phyloP scores from a whole-genome alignment of 129 eudicot species.

The Flaveria bidentis region DNA sequence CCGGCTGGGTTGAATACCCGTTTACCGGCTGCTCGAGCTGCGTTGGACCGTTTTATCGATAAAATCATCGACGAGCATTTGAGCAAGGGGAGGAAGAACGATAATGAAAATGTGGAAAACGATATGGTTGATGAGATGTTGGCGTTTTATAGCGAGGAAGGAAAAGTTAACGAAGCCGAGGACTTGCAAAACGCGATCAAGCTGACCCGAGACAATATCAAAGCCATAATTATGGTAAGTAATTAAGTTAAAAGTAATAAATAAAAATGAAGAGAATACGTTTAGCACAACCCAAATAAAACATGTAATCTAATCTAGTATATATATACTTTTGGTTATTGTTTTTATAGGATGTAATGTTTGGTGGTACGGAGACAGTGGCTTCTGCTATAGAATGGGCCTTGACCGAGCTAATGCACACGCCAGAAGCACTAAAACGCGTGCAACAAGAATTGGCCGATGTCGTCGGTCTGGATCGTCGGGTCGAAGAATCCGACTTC shows the following conservation, averaged over 20 bases:
- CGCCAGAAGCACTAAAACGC: conserved; percentile 27
- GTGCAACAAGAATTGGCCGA: conserved; percentile 36
- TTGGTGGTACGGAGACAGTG: conserved; percentile 44
- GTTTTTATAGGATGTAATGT: conserved; percentile 37
- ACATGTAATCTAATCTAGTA: background rate
- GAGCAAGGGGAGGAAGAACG: conserved; percentile 34
- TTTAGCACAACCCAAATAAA: background rate
- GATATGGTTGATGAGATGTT: conserved; percentile 92
- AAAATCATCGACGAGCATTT: conserved; percentile 75
- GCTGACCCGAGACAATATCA: conserved; percentile 60
- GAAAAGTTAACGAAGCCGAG: conserved; percentile 49
- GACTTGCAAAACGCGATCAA: conserved; percentile 61
- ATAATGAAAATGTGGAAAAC: conserved; percentile 23
- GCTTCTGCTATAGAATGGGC: conserved; percentile 46
- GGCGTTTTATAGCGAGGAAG: conserved; percentile 61
- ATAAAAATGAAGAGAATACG: no score
- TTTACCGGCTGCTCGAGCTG: conserved; percentile 57
- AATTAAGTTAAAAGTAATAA: background rate
- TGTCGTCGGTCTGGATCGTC: conserved; percentile 37
- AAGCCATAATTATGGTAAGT: conserved; percentile 42
- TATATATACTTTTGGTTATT: background rate
- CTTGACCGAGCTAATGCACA: conserved; percentile 38
- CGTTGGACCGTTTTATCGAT: conserved; percentile 79
- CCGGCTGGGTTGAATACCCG: conserved; percentile 71
- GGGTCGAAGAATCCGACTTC: conserved; percentile 38